Evolutionary conservation across 495 filamentous ascomycete species (phyloP).

Genomic region (Tuber melanosporum): DNA sequence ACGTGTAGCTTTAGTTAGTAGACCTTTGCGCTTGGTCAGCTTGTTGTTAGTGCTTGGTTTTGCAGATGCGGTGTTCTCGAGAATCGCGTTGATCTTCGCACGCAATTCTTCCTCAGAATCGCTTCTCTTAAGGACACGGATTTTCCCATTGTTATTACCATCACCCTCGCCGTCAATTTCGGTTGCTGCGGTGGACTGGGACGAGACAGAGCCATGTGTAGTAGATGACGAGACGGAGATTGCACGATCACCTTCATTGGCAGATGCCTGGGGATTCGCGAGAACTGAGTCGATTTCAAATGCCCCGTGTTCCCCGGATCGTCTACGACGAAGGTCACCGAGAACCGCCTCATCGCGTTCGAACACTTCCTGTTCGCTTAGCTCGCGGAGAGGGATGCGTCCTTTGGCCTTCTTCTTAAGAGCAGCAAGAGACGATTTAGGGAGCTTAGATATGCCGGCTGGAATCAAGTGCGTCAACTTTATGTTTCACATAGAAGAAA

Average conservation of each 20-base stretch:
- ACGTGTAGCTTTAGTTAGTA: conserved; percentile 15
- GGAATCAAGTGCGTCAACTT: conserved; percentile 14
- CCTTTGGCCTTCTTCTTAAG: conserved; percentile 25
- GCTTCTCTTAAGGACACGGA: conserved; percentile 28
- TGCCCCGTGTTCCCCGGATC: conserved; percentile 39
- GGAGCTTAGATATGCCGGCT: conserved; percentile 36
- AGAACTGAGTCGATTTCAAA: conserved; percentile 35
- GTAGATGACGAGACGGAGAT: conserved; percentile 12
- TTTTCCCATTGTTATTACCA: conserved; percentile 11
- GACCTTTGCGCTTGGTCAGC: conserved; percentile 11
- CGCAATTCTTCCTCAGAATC: conserved; percentile 37
- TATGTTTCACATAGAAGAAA: background rate
- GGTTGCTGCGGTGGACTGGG: conserved; percentile 17
- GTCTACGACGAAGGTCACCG: conserved; percentile 38
- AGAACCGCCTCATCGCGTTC: conserved; percentile 41
- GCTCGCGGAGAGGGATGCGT: conserved; percentile 38
- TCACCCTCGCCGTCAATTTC: conserved; percentile 16
- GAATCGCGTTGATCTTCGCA: conserved; percentile 33
- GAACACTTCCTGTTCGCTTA: conserved; percentile 39
- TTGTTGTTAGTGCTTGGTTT: conserved; percentile 16
- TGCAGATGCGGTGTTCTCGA: conserved; percentile 19
- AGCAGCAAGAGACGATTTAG: conserved; percentile 24
- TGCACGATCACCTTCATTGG: conserved; percentile 16
- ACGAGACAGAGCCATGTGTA: conserved; percentile 8
- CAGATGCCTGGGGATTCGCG: conserved; percentile 25